Percentiles rank a stretch among this genome's conserved stretches.
Evolutionary conservation across 1,284 basidiomycete genomes (phyloP).

Genomic region (Pseudozyma tsukubaensis): DNA sequence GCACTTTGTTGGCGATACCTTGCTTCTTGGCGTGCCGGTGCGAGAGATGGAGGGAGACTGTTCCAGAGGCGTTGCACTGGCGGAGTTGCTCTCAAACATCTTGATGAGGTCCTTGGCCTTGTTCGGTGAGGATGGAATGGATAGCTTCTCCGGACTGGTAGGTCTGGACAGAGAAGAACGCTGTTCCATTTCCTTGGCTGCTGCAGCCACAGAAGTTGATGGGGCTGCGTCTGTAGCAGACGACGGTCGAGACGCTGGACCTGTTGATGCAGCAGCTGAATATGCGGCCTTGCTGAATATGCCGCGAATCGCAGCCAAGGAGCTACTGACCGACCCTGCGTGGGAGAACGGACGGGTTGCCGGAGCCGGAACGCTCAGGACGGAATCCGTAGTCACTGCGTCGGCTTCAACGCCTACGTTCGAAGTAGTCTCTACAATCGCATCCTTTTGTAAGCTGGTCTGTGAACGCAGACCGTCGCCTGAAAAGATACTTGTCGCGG

Average conservation of each 20-base stretch:
- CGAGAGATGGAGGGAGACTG: conserved; percentile 25
- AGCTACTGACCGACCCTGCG: conserved; percentile 29
- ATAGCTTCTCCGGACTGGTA: conserved; percentile 31
- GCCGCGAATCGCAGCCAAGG: conserved; percentile 33
- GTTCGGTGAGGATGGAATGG: conserved; percentile 45
- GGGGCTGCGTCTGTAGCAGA: background rate
- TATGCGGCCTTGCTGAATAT: conserved; percentile 34
- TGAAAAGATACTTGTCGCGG: conserved; percentile 46
- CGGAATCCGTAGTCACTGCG: background rate
- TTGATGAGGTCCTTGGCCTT: conserved; percentile 58
- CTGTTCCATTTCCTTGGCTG: conserved; percentile 23
- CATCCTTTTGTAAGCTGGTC: conserved; percentile 30
- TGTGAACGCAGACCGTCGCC: conserved; percentile 25
- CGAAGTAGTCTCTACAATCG: conserved; percentile 9
- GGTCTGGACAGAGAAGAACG: conserved; percentile 24
- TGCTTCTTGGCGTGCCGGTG: conserved; percentile 19
- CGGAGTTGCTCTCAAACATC: conserved; percentile 53
- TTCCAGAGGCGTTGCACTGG: conserved; percentile 28
- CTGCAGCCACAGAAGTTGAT: conserved; percentile 21
- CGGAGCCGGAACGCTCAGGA: background rate
- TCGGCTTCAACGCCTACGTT: background rate
- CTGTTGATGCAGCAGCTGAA: conserved; percentile 5
- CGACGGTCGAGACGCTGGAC: background rate
- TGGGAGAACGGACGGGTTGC: conserved; percentile 28
- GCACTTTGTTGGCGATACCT: conserved; percentile 28